Conservation (phyloP, 1,284 basidiomycete species). For the Volvariella surrecta region DNA sequence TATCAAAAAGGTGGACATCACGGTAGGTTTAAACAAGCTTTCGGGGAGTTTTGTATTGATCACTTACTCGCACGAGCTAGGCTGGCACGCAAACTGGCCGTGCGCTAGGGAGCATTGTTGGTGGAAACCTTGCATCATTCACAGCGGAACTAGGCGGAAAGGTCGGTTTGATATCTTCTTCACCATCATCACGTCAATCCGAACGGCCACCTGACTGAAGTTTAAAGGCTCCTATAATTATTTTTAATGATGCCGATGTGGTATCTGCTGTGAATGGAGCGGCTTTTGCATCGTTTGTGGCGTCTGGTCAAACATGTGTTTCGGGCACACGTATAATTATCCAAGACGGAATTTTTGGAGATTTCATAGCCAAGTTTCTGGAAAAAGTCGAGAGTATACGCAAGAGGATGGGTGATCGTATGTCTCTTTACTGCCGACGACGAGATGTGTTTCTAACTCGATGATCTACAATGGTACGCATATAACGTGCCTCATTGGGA, state of each 20-base stretch:
- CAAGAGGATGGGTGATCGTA: slow-evolving; percentile 68
- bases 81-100: slow-evolving; percentile 73
- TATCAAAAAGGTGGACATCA: slow-evolving; percentile 75
- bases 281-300: slow-evolving; percentile 76
- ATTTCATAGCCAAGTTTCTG: slow-evolving; percentile 55
- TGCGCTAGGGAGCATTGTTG: slow-evolving; percentile 60
- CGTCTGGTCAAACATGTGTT: slow-evolving; percentile 81
- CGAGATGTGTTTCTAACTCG: background rate
- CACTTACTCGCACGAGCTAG: slow-evolving; percentile 24
- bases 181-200: background rate
- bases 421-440: slow-evolving; percentile 17
- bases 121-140: slow-evolving; percentile 60
- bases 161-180: slow-evolving; percentile 24
- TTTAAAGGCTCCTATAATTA: slow-evolving; percentile 63
- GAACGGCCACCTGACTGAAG: background rate
- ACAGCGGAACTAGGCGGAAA: slow-evolving; percentile 82
- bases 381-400: slow-evolving; percentile 56
- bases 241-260: slow-evolving; percentile 72
- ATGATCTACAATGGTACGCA: background rate
- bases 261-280: slow-evolving; percentile 65
- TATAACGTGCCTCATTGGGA: too few species aligned
- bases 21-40: slow-evolving; percentile 36
- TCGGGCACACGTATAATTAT: slow-evolving; percentile 70
- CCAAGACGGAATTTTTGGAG: slow-evolving; percentile 58
- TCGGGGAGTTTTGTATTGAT: slow-evolving; percentile 2